Evolutionary conservation across 169 alveolate species (phyloP).

Genomic region (Cryptosporidium ryanae): DNA sequence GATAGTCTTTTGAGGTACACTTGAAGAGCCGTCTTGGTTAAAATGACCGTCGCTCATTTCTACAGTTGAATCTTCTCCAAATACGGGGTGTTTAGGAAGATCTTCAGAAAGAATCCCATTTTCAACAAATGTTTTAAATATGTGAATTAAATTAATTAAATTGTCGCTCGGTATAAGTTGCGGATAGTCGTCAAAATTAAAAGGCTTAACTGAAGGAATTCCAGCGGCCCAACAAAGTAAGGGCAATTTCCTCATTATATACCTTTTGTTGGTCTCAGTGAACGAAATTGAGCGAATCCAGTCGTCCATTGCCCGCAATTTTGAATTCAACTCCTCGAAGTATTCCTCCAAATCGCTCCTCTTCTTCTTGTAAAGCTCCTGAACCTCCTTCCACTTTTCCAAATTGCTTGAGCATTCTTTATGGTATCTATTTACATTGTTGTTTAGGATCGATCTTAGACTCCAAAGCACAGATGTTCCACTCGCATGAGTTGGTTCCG

Average conservation of each 20-base stretch:
- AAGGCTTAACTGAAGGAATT: conserved; percentile 42
- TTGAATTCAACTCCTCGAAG: conserved; percentile 19
- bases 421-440: conserved; percentile 61
- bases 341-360: conserved; percentile 34
- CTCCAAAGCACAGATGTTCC: conserved; percentile 75
- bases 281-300: conserved; percentile 70
- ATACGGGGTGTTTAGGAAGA: conserved; percentile 11
- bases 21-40: neutral
- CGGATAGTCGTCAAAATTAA: conserved; percentile 60
- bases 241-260: conserved; percentile 67
- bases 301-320: conserved; percentile 46
- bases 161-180: conserved; percentile 30
- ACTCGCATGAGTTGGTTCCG: conserved; percentile 55
- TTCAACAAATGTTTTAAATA: conserved; percentile 23
- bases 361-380: conserved; percentile 26
- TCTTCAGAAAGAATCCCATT: conserved; percentile 56
- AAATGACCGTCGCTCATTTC: too few species aligned
- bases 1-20: conserved; percentile 40
- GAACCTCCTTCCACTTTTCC: conserved; percentile 47
- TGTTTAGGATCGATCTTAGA: conserved; percentile 44
- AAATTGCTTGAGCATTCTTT: conserved; percentile 40
- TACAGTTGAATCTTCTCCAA: neutral
- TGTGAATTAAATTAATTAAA: conserved; percentile 11
- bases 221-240: conserved; percentile 55
- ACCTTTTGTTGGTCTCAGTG: conserved; percentile 65